phyloP scores from a whole-genome alignment of 2,329 filamentous ascomycete genomes.

The Raffaelea arxii region DNA sequence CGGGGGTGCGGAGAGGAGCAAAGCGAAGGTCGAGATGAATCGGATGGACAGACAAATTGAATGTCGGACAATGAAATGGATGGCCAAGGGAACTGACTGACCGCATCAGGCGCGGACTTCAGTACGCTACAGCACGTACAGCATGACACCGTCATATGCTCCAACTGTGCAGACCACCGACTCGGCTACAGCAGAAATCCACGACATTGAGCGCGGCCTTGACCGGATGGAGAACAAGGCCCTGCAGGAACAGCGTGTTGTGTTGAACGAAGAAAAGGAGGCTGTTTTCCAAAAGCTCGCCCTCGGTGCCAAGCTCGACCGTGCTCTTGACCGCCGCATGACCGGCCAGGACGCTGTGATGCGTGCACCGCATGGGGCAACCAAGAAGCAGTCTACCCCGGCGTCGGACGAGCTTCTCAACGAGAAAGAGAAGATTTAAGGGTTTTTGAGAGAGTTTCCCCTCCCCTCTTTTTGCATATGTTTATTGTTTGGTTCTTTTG shows the following conservation, averaged over 20 bases:
- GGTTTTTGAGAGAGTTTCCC: too few relatives aligned
- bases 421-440: neutral
- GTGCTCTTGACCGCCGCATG: conserved; percentile 80
- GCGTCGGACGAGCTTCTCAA: neutral
- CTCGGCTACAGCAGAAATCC: conserved; percentile 47
- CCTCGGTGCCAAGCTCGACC: conserved; percentile 81
- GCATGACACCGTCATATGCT: conserved; percentile 51
- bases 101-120: conserved; percentile 46
- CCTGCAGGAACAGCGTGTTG: conserved; percentile 71
- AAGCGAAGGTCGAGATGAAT: too few relatives aligned
- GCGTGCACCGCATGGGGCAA: conserved; percentile 42
- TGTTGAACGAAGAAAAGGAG: conserved; percentile 67
- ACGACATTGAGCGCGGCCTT: conserved; percentile 67
- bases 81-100: too few relatives aligned
- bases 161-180: conserved; percentile 42
- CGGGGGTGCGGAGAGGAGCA: too few relatives aligned
- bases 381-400: conserved; percentile 7
- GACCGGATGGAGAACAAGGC: conserved; percentile 87
- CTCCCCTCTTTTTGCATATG: too few relatives aligned
- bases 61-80: too few relatives aligned
- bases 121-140: conserved; percentile 50
- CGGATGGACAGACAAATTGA: too few relatives aligned
- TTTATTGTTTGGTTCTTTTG: too few relatives aligned
- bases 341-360: conserved; percentile 81
- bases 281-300: conserved; percentile 79